phyloP scores from a whole-genome alignment of 495 filamentous ascomycete genomes.

The Penicillium cosmopolitanum region DNA sequence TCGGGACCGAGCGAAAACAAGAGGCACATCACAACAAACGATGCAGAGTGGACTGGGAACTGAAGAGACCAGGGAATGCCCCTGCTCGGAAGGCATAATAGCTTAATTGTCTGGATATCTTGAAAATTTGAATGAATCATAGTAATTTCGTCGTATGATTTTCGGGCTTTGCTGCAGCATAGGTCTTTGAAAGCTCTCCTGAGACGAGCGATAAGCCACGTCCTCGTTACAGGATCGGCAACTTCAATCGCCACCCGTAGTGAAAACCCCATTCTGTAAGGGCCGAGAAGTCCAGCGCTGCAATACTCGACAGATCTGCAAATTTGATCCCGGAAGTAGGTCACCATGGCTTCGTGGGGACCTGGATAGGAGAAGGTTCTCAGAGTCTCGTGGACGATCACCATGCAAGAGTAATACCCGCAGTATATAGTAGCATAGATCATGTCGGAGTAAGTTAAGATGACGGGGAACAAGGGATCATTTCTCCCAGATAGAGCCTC shows the following conservation, averaged over 20 bases:
- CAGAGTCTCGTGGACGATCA: conserved; percentile 36
- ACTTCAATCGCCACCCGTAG: conserved; percentile 38
- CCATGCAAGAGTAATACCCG: conserved; percentile 40
- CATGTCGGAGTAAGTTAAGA: conserved; percentile 33
- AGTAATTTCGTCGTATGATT: conserved; percentile 17
- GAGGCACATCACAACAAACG: conserved; percentile 7
- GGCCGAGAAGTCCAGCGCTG: conserved; percentile 33
- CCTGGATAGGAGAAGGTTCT: conserved; percentile 32
- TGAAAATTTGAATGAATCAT: not conserved
- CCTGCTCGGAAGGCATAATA: not conserved
- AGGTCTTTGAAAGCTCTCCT: conserved; percentile 31
- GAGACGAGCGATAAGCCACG: conserved; percentile 34
- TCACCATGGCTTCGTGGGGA: conserved; percentile 30
- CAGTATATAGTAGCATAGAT: conserved; percentile 31
- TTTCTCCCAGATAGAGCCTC: conserved; percentile 25
- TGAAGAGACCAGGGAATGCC: conserved; percentile 1
- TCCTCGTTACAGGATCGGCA: conserved; percentile 29
- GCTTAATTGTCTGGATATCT: not conserved
- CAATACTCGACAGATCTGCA: conserved; percentile 42
- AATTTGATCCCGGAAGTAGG: conserved; percentile 39
- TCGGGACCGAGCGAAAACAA: conserved; percentile 6
- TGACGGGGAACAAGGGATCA: conserved; percentile 29
- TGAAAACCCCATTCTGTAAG: conserved; percentile 37
- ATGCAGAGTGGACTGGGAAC: conserved; percentile 10
- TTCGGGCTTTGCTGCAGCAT: conserved; percentile 30